Conservation (phyloP, 768 basidiomycete genomes). For the Filobasidium floriforme region DNA sequence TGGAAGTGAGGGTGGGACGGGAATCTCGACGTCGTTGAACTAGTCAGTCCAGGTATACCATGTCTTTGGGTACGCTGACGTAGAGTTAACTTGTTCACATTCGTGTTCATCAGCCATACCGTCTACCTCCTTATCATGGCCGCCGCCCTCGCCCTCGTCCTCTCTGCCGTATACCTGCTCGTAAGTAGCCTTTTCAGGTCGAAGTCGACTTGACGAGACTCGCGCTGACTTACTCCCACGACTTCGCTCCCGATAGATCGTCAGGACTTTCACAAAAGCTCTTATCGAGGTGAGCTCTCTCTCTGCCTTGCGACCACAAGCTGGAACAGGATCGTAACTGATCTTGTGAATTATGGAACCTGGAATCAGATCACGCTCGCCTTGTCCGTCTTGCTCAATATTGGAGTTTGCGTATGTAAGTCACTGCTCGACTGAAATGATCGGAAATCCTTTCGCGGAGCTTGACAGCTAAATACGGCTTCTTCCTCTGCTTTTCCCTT, state of each 20-base stretch:
- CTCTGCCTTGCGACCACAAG: too few relatives aligned
- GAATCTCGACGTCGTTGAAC: constrained; percentile 60
- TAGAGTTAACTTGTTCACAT: too few relatives aligned
- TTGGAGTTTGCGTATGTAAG: constrained; percentile 67
- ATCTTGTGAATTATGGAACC: too few relatives aligned
- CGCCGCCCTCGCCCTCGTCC: constrained; percentile 59
- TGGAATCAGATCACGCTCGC: constrained; percentile 33
- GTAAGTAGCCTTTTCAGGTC: constrained; percentile 23
- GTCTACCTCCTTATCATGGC: constrained; percentile 69
- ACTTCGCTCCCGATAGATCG: too few relatives aligned
- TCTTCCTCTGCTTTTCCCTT: background rate
- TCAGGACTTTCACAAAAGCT: constrained; percentile 61
- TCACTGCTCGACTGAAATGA: constrained; percentile 46
- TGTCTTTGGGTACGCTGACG: background rate
- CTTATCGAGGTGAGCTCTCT: constrained; percentile 54
- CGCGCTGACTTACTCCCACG: too few relatives aligned
- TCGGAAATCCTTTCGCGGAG: constrained; percentile 59
- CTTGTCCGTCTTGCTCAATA: constrained; percentile 45
- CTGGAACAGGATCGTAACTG: too few relatives aligned
- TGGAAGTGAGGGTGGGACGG: constrained; percentile 47
- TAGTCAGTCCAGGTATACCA: constrained; percentile 47
- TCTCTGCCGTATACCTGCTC: constrained; percentile 62
- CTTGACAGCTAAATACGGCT: constrained; percentile 51
- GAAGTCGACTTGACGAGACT: background rate
- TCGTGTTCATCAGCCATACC: constrained; percentile 52